phyloP scores from a whole-genome alignment of 2,329 filamentous ascomycete genomes.

The Nemania sp. region DNA sequence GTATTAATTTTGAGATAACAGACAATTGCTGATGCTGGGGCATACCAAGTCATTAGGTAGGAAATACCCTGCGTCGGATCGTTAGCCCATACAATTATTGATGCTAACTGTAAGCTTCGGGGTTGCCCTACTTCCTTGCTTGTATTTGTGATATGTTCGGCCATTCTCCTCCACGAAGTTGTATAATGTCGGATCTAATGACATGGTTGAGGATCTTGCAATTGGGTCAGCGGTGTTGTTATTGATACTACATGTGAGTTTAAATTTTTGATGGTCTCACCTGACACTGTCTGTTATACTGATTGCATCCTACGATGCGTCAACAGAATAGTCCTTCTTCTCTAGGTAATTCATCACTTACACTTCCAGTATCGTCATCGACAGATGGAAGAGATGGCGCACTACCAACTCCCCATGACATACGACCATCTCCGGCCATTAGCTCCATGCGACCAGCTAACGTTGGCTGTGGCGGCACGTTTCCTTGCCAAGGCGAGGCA shows the following conservation, averaged over 20 bases:
- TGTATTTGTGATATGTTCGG: conserved; percentile 39
- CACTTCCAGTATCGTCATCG: conserved; percentile 27
- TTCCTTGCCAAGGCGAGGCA: not conserved
- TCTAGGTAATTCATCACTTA: conserved; percentile 15
- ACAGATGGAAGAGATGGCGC: conserved; percentile 34
- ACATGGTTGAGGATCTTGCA: conserved; percentile 36
- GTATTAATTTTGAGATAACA: conserved; percentile 7
- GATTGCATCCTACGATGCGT: conserved; percentile 19
- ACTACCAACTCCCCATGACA: conserved; percentile 34
- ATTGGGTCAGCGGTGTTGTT: not conserved
- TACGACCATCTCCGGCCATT: conserved; percentile 11
- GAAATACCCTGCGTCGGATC: conserved; percentile 34
- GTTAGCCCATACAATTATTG: conserved; percentile 5
- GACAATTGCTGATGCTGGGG: not conserved
- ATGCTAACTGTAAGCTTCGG: not conserved
- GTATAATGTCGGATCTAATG: conserved; percentile 34
- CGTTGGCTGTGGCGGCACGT: not conserved
- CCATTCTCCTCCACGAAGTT: conserved; percentile 38
- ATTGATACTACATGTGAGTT: not conserved
- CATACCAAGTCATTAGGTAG: conserved; percentile 38
- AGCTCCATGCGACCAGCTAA: not conserved
- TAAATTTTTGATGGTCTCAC: conserved; percentile 6
- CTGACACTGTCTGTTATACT: conserved; percentile 22
- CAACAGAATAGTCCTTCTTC: not conserved
- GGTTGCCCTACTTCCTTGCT: conserved; percentile 36